phyloP scores from a whole-genome alignment of 768 basidiomycete genomes.

The Leccinum longicurvipes region DNA sequence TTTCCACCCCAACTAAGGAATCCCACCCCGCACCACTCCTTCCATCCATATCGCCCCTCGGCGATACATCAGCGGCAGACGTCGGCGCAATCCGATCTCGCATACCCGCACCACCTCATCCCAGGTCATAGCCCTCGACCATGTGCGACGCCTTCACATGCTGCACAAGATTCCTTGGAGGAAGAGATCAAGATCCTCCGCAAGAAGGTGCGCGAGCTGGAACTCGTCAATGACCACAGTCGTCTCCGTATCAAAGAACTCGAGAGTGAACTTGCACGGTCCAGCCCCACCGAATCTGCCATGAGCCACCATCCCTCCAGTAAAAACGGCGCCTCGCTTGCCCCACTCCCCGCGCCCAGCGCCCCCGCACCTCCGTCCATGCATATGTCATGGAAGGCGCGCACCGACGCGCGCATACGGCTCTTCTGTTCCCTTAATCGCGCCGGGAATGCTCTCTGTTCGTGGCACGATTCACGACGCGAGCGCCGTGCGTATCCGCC shows the following conservation, averaged over 20 bases:
- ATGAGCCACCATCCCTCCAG: constrained; percentile 12
- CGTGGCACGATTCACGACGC: constrained; percentile 87
- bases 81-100: constrained; percentile 20
- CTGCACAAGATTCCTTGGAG: constrained; percentile 31
- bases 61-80: constrained; percentile 24
- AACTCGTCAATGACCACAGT: constrained; percentile 53
- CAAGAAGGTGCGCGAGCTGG: constrained; percentile 58
- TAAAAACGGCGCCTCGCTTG: constrained; percentile 7
- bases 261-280: constrained; percentile 41
- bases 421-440: constrained; percentile 80
- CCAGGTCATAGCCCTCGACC: constrained; percentile 18
- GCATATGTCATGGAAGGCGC: constrained; percentile 61
- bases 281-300: constrained; percentile 25
- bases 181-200: constrained; percentile 56
- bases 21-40: constrained; percentile 26
- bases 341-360: constrained; percentile 18
- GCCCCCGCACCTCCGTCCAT: constrained; percentile 41
- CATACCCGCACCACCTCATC: constrained; percentile 15
- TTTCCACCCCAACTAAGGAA: constrained; percentile 34
- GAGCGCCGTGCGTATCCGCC: constrained; percentile 77
- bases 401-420: constrained; percentile 69
- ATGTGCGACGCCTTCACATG: constrained; percentile 15
- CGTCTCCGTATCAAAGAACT: constrained; percentile 47
- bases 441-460: constrained; percentile 84
- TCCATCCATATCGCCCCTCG: constrained; percentile 24